A percentile compares a stretch with the other conserved stretches of the same genome.
Conservation (phyloP, 2,329 filamentous ascomycete genomes). For the Aspergillus sp. region DNA sequence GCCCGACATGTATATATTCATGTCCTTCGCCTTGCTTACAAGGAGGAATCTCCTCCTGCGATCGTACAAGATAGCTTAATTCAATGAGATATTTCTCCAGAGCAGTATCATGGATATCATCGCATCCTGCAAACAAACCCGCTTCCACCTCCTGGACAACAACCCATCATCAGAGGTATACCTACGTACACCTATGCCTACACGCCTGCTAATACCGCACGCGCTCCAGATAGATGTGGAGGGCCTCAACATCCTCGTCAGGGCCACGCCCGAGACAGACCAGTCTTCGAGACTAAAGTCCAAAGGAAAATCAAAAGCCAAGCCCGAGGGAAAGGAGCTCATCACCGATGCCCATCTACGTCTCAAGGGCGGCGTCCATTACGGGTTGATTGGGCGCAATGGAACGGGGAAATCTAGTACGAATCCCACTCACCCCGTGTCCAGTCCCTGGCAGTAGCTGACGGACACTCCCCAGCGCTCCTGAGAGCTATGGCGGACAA, state of each 20-base stretch:
- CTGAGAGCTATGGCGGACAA: slow-evolving; percentile 68
- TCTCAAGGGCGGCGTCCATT: slow-evolving; percentile 62
- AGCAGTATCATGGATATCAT: too few relatives aligned
- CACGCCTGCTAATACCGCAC: not conserved
- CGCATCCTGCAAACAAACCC: slow-evolving; percentile 58
- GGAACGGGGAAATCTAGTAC: slow-evolving; percentile 73
- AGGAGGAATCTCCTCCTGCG: too few relatives aligned
- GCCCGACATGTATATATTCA: too few relatives aligned
- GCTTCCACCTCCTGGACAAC: slow-evolving; percentile 52
- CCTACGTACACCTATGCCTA: not conserved
- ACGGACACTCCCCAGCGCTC: slow-evolving; percentile 45
- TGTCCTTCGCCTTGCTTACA: too few relatives aligned
- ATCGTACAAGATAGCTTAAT: too few relatives aligned
- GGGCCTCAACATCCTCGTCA: slow-evolving; percentile 60
- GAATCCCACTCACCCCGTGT: slow-evolving; percentile 2
- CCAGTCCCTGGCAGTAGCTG: slow-evolving; percentile 3
- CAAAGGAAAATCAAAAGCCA: slow-evolving; percentile 43
- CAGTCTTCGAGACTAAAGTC: slow-evolving; percentile 17
- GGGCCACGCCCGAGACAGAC: slow-evolving; percentile 17
- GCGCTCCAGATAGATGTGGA: slow-evolving; percentile 55
- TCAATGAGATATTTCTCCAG: too few relatives aligned
- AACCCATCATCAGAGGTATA: slow-evolving; percentile 45
- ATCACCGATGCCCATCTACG: slow-evolving; percentile 60
- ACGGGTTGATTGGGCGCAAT: slow-evolving; percentile 71
- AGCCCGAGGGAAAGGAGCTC: slow-evolving; percentile 50